Conservation (phyloP, 108 stramenopile genomes). For the Nitzschia sp. region DNA sequence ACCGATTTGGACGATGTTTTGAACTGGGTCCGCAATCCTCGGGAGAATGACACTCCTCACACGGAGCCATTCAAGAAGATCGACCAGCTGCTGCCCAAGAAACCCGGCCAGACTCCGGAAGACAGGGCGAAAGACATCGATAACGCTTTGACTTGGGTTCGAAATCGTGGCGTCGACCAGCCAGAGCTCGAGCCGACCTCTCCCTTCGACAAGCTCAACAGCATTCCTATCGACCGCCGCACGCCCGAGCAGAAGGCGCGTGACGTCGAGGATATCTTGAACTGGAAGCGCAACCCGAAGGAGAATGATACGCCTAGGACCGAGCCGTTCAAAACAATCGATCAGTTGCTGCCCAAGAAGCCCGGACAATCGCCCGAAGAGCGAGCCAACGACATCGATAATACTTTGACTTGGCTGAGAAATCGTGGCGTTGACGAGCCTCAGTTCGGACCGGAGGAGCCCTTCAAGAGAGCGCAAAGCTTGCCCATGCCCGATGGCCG, state of each 20-base stretch:
- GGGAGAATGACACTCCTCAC: conserved; percentile 1
- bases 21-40: conserved; percentile 23
- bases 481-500: conserved; percentile 13
- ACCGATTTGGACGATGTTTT: conserved; percentile 13
- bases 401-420: conserved; percentile 40
- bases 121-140: conserved; percentile 35
- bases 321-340: conserved; percentile 17
- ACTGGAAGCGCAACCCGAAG: conserved; percentile 28
- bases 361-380: conserved; percentile 23
- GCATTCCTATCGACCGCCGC: conserved; percentile 15
- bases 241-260: conserved; percentile 21
- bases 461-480: neutral
- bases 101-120: conserved; percentile 20
- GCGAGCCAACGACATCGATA: conserved; percentile 43
- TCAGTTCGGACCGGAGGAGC: conserved; percentile 4
- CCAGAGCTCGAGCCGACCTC: neutral
- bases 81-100: conserved; percentile 26
- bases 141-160: conserved; percentile 40
- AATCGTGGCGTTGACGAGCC: conserved; percentile 29
- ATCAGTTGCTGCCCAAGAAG: conserved; percentile 29
- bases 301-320: conserved; percentile 8
- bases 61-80: conserved; percentile 12
- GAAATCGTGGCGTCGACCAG: conserved; percentile 20
- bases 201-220: conserved; percentile 18
- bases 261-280: conserved; percentile 19